Conservation (phyloP, 2,329 filamentous ascomycete species). For the Colletotrichum ledebouriae region DNA sequence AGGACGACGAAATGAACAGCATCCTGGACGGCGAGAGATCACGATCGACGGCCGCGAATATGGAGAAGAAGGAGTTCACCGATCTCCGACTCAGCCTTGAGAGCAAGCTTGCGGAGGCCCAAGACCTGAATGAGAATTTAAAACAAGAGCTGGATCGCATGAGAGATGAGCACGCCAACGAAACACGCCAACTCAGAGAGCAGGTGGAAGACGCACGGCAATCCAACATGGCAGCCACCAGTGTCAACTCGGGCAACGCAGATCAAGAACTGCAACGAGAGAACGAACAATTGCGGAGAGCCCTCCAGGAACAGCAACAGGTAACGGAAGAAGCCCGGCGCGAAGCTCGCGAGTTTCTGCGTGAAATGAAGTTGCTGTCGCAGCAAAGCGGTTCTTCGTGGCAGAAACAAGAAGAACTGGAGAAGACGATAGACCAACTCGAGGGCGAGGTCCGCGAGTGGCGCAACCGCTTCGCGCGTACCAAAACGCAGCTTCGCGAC, state of each 20-base stretch:
- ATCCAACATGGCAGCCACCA: constrained; percentile 43
- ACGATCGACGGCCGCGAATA: constrained; percentile 62
- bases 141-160: constrained; percentile 83
- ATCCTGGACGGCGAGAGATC: constrained; percentile 71
- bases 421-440: constrained; percentile 79
- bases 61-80: constrained; percentile 79
- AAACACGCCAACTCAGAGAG: constrained; percentile 72
- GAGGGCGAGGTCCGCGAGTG: constrained; percentile 90
- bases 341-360: constrained; percentile 85
- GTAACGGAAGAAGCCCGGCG: constrained; percentile 88
- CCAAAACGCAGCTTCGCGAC: constrained; percentile 88
- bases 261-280: constrained; percentile 73
- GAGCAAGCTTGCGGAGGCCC: constrained; percentile 78
- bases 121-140: constrained; percentile 83
- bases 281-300: constrained; percentile 76
- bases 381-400: constrained; percentile 82
- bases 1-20: constrained; percentile 76
- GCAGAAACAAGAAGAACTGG: constrained; percentile 85
- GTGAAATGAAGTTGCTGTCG: constrained; percentile 90
- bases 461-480: constrained; percentile 88
- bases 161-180: constrained; percentile 74
- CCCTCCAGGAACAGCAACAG: constrained; percentile 80
- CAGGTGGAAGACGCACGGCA: constrained; percentile 70
- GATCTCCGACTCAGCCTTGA: constrained; percentile 77
- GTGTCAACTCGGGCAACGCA: constrained; percentile 49